Evolutionary conservation across 2,329 filamentous ascomycete genomes (phyloP).

Genomic region (Lizonia empirigonia): DNA sequence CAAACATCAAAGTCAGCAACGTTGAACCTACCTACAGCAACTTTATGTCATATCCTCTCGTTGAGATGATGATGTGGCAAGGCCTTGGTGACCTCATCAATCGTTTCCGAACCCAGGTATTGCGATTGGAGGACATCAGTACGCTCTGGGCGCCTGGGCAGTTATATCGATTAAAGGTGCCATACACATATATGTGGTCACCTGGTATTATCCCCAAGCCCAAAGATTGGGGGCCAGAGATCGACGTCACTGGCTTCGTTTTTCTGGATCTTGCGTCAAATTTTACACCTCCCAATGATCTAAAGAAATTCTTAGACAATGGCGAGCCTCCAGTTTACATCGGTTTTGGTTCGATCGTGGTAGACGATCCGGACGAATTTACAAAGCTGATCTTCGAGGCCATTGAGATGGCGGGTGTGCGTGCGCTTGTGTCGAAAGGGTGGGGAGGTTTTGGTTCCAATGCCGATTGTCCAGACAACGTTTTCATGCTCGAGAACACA

Average conservation of each 20-base stretch:
- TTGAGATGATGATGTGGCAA: slow-evolving; percentile 75
- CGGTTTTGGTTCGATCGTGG: slow-evolving; percentile 76
- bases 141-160: slow-evolving; percentile 78
- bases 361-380: slow-evolving; percentile 72
- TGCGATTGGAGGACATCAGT: slow-evolving; percentile 74
- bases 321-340: slow-evolving; percentile 70
- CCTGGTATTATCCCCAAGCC: slow-evolving; percentile 70
- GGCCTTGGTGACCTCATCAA: slow-evolving; percentile 78
- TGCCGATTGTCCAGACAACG: slow-evolving; percentile 57
- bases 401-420: slow-evolving; percentile 67
- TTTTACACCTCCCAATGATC: slow-evolving; percentile 62
- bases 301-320: slow-evolving; percentile 50
- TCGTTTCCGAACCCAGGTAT: slow-evolving; percentile 69
- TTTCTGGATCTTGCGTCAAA: slow-evolving; percentile 72
- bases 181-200: slow-evolving; percentile 72
- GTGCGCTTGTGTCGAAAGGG: slow-evolving; percentile 74
- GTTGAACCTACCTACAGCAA: slow-evolving; percentile 76
- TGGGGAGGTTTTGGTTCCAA: slow-evolving; percentile 73
- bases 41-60: slow-evolving; percentile 78
- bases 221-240: slow-evolving; percentile 69
- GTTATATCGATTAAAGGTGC: slow-evolving; percentile 73
- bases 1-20: slow-evolving; percentile 74
- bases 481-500: slow-evolving; percentile 75
- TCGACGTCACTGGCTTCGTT: slow-evolving; percentile 79
- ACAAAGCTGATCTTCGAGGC: slow-evolving; percentile 75